Conservation (phyloP, 2,329 filamentous ascomycete genomes). For the Sporothrix pallida region DNA sequence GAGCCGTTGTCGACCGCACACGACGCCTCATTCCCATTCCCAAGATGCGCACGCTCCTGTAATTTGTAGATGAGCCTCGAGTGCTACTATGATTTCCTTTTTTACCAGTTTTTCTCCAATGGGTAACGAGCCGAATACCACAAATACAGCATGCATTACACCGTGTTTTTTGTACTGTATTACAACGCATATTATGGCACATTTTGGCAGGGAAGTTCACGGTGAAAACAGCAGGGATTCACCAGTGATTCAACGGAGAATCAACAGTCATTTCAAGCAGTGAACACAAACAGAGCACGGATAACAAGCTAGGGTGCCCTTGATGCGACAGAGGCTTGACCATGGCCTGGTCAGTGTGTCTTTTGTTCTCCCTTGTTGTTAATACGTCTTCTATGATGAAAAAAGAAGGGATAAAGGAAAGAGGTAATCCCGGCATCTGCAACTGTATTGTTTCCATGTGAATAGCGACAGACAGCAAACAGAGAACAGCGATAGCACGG, state of each 20-base stretch:
- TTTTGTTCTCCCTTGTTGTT: neutral
- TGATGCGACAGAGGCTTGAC: constrained; percentile 20
- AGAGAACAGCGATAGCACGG: neutral
- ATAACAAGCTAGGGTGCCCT: neutral
- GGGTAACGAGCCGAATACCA: neutral
- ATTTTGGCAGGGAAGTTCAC: constrained; percentile 12
- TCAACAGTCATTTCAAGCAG: neutral
- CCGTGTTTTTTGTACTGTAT: neutral
- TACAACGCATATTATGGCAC: neutral
- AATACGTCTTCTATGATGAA: neutral
- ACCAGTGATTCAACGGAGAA: too few species aligned
- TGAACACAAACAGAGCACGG: neutral
- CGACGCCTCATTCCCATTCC: neutral
- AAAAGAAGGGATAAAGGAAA: neutral
- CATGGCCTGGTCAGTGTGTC: neutral
- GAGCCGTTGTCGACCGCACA: neutral
- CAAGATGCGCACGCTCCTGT: constrained; percentile 13
- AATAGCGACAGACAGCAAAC: neutral
- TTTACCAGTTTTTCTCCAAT: too few species aligned
- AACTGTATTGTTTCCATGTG: neutral
- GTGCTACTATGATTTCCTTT: neutral
- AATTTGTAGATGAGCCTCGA: neutral
- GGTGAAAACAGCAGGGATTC: too few species aligned
- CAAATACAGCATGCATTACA: constrained; percentile 16
- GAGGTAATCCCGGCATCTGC: neutral